phyloP scores from a whole-genome alignment of 306 rosid genomes.

The Rosa multiflora region DNA sequence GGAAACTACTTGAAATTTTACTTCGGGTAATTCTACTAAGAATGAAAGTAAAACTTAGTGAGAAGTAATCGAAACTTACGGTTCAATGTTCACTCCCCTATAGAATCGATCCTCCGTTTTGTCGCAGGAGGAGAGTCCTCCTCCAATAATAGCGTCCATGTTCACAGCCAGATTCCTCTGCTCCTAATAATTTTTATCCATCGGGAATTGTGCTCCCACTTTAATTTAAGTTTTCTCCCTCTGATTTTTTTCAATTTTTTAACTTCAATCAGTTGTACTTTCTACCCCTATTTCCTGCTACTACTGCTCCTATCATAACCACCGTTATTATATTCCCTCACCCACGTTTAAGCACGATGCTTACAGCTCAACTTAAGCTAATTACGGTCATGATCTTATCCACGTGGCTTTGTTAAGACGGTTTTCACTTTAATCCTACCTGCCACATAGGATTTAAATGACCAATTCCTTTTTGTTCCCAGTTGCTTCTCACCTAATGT shows the following conservation, averaged over 20 bases:
- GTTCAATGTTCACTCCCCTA: conserved; percentile 18
- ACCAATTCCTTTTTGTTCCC: neutral
- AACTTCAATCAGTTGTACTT: conserved; percentile 46
- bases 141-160: conserved; percentile 49
- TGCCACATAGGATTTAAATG: conserved; percentile 29
- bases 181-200: conserved; percentile 50
- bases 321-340: conserved; percentile 49
- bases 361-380: conserved; percentile 72
- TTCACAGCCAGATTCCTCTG: conserved; percentile 79
- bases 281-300: conserved; percentile 31
- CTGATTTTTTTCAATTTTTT: conserved; percentile 33
- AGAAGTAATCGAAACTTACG: conserved; percentile 16
- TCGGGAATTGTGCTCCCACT: conserved; percentile 49
- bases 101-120: conserved; percentile 55
- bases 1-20: neutral
- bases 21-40: neutral
- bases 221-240: conserved; percentile 15
- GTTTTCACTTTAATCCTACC: conserved; percentile 45
- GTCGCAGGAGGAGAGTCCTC: conserved; percentile 38
- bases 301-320: conserved; percentile 32
- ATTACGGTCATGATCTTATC: conserved; percentile 39
- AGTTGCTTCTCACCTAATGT: neutral
- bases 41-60: neutral
- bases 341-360: conserved; percentile 92
- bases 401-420: conserved; percentile 44